Base-by-base conservation (phyloP, 495 filamentous ascomycete species). In the Podospora pseudocomata region DNA sequence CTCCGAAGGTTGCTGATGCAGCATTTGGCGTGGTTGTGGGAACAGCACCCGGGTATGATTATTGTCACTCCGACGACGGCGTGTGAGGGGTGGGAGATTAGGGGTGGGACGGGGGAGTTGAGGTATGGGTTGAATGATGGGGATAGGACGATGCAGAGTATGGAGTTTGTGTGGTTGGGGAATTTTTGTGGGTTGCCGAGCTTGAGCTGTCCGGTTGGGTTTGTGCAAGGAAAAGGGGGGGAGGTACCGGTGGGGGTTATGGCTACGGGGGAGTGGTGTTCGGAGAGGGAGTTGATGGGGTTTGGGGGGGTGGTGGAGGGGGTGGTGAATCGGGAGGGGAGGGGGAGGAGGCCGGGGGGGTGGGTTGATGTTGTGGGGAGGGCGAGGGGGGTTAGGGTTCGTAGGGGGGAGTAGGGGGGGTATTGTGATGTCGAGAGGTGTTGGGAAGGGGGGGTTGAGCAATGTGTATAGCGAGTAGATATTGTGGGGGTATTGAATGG, bases 161-260 rank as follows among this genome's bases (percentile, higher is more conserved):
- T 96, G 92, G 88, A 90, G 78, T 96, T 92, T 78, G 89, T 90
- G 18, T 96, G 89, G 86, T 68, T 96, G 71, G 91, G 90, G 13
- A 96, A 96, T 75, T 93, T 96, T 72, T 87, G 82, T 15, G 92
- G 92, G 0, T 83, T 88, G 71, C 92, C 92, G 0, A 84, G 88
- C 19, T 83, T 96, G 27, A 87, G 74, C 57, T 81, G 89, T 61
- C 92, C 92, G 0, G 89, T 87, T 2, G 93, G 91, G 1, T 92
- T 89, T 77, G 84, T 81, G 20, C 72, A 55, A 68, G 68, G 69
- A 74, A 81, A 67, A 15, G 66, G 32, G 64, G 79, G 85, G 65
- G 81, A 80, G 44, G 79, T 93, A 15, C 93, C 92, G 3, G 82
- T 96, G 5, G 92, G 92, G 19, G 68, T 96, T 67, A 94, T 93